Conservation (phyloP, 176 grass and related monocot genomes). For the Cenchrus purpureus region DNA sequence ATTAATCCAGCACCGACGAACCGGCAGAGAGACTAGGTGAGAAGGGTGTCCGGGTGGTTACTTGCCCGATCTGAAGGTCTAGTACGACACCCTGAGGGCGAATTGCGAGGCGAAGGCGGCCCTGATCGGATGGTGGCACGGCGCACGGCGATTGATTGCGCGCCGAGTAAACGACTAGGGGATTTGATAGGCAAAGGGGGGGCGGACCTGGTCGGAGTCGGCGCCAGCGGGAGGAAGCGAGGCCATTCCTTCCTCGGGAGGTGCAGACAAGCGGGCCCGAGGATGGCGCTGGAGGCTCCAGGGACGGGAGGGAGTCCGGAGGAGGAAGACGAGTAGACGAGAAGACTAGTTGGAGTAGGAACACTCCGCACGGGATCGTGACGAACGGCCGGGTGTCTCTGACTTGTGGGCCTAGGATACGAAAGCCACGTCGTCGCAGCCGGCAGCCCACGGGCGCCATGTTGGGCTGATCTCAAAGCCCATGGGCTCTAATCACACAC, state of each 20-base stretch:
- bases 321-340: background rate
- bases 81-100: background rate
- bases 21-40: background rate
- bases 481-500: no score
- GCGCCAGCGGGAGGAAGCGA: conserved; percentile 27
- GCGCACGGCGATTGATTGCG: background rate
- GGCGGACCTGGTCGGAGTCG: conserved; percentile 59
- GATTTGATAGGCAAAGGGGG: no score
- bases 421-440: background rate
- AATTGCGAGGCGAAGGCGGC: background rate
- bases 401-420: background rate
- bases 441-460: background rate
- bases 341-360: background rate
- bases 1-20: background rate
- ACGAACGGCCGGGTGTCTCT: background rate
- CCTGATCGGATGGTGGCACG: background rate
- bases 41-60: background rate
- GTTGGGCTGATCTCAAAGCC: background rate
- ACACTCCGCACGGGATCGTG: background rate
- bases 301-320: background rate
- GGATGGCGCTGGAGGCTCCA: background rate
- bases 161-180: background rate
- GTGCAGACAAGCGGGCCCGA: conserved; percentile 2
- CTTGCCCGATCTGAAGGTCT: background rate
- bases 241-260: conserved; percentile 29